Percentiles rank a stretch among this genome's conserved stretches.
phyloP scores from a whole-genome alignment of 208 protist species.

The Acanthamoeba triangularis region DNA sequence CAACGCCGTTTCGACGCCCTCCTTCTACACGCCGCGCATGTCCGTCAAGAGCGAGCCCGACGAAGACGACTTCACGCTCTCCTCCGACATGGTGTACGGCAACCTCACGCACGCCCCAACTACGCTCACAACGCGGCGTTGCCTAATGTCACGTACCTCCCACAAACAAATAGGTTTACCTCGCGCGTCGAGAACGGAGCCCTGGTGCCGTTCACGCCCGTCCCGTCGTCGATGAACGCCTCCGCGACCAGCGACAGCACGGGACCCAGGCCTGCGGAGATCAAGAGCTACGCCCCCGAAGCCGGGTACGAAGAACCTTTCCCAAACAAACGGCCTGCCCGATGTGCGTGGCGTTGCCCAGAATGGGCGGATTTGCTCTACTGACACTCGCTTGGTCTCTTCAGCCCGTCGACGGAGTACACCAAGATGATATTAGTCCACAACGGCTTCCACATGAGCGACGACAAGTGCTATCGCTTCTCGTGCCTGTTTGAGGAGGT shows the following conservation, averaged over 20 bases:
- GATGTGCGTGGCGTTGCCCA: neutral
- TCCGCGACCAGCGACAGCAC: slow-evolving; percentile 28
- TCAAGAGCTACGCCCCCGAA: slow-evolving; percentile 69
- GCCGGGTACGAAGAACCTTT: neutral
- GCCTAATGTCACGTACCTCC: neutral
- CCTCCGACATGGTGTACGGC: slow-evolving; percentile 39
- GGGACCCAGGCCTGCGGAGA: slow-evolving; percentile 41
- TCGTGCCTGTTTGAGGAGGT: slow-evolving; percentile 75
- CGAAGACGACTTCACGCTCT: slow-evolving; percentile 40
- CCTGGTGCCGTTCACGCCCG: slow-evolving; percentile 46
- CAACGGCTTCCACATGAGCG: slow-evolving; percentile 58
- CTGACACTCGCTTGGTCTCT: neutral
- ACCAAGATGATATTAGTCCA: slow-evolving; percentile 72
- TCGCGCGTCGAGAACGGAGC: slow-evolving; percentile 53
- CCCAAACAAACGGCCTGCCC: neutral
- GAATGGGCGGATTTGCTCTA: too few relatives aligned
- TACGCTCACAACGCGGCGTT: neutral
- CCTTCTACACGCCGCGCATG: slow-evolving; percentile 22
- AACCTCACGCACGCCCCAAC: neutral
- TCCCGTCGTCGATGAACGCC: slow-evolving; percentile 18
- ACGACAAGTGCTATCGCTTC: slow-evolving; percentile 76
- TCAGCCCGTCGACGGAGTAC: slow-evolving; percentile 57
- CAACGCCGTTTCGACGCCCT: neutral
- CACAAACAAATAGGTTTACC: neutral
- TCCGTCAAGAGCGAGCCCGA: slow-evolving; percentile 64